Evolutionary conservation across 768 basidiomycete species (phyloP).

Genomic region (Rhizopogon roseolus): DNA sequence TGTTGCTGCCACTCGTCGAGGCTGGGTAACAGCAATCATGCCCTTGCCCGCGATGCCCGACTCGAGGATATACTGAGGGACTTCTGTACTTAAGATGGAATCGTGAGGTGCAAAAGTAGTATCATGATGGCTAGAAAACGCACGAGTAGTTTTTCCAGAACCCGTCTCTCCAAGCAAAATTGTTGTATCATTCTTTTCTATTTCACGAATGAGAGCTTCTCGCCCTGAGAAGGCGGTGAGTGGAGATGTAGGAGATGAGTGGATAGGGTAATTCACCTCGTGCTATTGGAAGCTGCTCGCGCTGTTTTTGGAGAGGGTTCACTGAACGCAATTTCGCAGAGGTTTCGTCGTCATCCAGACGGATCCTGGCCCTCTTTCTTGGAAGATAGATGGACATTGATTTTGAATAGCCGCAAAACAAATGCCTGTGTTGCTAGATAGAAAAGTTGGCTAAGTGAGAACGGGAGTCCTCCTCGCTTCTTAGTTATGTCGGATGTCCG

Average conservation of each 20-base stretch:
- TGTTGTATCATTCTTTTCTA: constrained; percentile 74
- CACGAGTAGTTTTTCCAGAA: constrained; percentile 97
- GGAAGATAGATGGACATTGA: constrained; percentile 19
- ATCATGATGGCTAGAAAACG: constrained; percentile 29
- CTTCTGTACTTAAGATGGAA: constrained; percentile 54
- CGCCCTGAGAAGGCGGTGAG: constrained; percentile 44
- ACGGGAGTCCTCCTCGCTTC: not conserved
- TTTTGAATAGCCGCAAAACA: not conserved
- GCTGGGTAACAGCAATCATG: constrained; percentile 91
- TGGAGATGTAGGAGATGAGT: not conserved
- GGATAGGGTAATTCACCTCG: constrained; percentile 46
- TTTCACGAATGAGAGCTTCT: constrained; percentile 69
- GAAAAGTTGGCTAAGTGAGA: not conserved
- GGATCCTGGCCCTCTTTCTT: constrained; percentile 20
- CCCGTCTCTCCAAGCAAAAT: constrained; percentile 96
- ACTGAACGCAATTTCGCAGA: constrained; percentile 5
- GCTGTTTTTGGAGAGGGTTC: constrained; percentile 52
- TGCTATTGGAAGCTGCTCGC: constrained; percentile 72
- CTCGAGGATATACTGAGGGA: constrained; percentile 93
- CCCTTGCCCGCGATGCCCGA: constrained; percentile 66
- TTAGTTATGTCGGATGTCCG: not conserved
- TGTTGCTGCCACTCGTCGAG: constrained; percentile 91
- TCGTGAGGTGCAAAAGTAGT: not conserved
- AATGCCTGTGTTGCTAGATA: not conserved
- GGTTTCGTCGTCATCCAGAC: constrained; percentile 16